Base-by-base conservation (phyloP, 2,329 filamentous ascomycete genomes). In the Sporothrix brunneoviolacea region DNA sequence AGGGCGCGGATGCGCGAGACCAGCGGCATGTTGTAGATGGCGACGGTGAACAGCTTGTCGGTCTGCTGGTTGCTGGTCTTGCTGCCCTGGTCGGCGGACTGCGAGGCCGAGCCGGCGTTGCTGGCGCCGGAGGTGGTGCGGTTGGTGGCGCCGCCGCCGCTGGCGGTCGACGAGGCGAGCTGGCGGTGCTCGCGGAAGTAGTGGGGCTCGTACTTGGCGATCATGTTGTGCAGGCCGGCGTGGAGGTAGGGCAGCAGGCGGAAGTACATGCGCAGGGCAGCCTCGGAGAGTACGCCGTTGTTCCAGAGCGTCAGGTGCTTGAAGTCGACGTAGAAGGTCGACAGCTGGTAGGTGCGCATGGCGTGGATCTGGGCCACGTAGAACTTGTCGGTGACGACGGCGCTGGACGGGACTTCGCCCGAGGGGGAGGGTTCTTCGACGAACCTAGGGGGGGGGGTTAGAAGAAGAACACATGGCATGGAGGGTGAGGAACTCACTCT, bases 141-240 rank as follows among this genome's bases (percentile, higher is more conserved):
- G 48, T 81, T 83, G 54, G 85, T 86, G 15, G 85, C 86, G 39
- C 28, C 21, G n/a, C n/a, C n/a, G n/a, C n/a, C n/a, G n/a, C 39
- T 39, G 28, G 39, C 37, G 12, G 52, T 46, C 33, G 48, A 37
- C 41, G 84, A 82, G 3, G 84, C 86, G 6, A 89, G 84, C 65
- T 95, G 90, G 47, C 89, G 82, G 72, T 97, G 91, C 62, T 94
- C 86, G 60, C 88, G 81, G 71, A 95, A 97, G 71, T 97, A 98
- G 64, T 86, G 79, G 5, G 93, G 88, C 67, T 96, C 91, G 70
- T 96, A 86, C 70, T 95, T 95, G 58, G 88, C 85, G 60, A 98
- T 94, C 68, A 95, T 82, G 62, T 90, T 94, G 70, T 98, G 90
- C 38, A 98, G 74, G 22, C 86, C 91, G 56, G 86, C 82, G 19